Evolutionary conservation across 371 early-diverging fungal species (phyloP), one percentile per base, ranked within the genome.

Genomic region (Mucor ambiguus): DNA sequence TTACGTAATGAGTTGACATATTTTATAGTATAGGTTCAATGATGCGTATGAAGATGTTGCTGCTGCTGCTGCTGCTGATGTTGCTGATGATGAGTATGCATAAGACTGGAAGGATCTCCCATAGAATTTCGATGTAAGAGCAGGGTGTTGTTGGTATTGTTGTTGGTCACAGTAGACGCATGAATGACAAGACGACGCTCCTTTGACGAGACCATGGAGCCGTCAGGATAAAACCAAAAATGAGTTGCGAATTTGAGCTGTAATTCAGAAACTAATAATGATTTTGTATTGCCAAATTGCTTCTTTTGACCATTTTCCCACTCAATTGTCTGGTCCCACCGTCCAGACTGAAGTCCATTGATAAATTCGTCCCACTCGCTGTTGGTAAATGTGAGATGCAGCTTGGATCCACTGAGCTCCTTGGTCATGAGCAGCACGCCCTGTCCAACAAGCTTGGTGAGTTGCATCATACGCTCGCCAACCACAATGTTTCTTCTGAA

Each of bases 301-400:
- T 64, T 46, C 38, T 33, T 58, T 43, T 58, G 59, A 16, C 35
- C 64, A 63, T 38, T 59, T 41, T 54, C 55, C 77, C 77, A 77
- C 28, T 77, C 67, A 57, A 76, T 63, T 7, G 74, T 71, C 18
- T 70, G 57, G 59, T 81, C 78, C 78, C 81, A 81, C 44, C 60
- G 58, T 11, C 75, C 77, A 11, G 69, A 69, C 26, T 60, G 66
- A 1, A 83, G 61, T 1, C 83, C 80, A 3, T 68, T 70, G 24
- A 80, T 74, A 37, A 83, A 83, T 28, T 78, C 83, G 29, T 83
- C 83, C 83, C 83, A 83, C 55, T 83, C 83, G 35, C 76, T 76
- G 32, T 83, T 83, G 7, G 83, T 83, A 60, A 83, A 83, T 9
- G 83, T 83, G 48, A 83, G 54, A 38, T 83, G 83, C 14, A 83